A percentile compares a stretch with the other conserved stretches of the same genome.
Evolutionary conservation across 441 rosid species (phyloP).

Genomic region (Erysimum pusillum): DNA sequence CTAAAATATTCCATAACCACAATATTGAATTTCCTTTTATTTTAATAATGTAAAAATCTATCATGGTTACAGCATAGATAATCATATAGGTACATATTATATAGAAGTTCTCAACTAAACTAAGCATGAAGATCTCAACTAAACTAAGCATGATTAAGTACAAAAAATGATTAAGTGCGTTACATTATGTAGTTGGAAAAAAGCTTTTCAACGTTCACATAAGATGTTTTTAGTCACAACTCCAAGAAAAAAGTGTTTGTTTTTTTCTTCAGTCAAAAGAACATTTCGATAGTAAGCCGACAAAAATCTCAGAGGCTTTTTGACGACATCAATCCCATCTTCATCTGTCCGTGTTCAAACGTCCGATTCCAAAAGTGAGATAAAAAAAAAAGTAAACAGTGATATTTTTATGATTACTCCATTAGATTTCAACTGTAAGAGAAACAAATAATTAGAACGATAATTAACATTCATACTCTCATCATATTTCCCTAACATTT

Average conservation of each 20-base stretch:
- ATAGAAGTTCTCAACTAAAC: no score
- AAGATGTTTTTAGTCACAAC: background rate
- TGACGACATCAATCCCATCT: constrained; percentile 37
- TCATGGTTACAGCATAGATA: no score
- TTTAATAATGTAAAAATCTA: no score
- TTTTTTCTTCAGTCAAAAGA: constrained; percentile 43
- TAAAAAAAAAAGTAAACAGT: constrained; percentile 12
- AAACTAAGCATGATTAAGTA: no score
- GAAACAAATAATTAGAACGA: background rate
- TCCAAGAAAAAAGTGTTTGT: constrained; percentile 3
- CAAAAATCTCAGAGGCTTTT: constrained; percentile 44
- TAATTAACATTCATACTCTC: background rate
- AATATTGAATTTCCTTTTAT: no score
- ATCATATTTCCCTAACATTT: background rate
- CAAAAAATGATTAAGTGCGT: no score
- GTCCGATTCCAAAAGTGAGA: constrained; percentile 37
- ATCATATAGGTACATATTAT: no score
- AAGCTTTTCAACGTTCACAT: no score
- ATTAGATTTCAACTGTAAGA: background rate
- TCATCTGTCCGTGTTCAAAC: constrained; percentile 45
- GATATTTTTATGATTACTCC: constrained; percentile 17
- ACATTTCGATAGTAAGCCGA: constrained; percentile 40
- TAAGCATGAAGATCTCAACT: no score
- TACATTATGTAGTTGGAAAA: no score
- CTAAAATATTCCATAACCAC: no score